phyloP scores from a whole-genome alignment of 257 asterid species.

The Nicotiana benthamiana region DNA sequence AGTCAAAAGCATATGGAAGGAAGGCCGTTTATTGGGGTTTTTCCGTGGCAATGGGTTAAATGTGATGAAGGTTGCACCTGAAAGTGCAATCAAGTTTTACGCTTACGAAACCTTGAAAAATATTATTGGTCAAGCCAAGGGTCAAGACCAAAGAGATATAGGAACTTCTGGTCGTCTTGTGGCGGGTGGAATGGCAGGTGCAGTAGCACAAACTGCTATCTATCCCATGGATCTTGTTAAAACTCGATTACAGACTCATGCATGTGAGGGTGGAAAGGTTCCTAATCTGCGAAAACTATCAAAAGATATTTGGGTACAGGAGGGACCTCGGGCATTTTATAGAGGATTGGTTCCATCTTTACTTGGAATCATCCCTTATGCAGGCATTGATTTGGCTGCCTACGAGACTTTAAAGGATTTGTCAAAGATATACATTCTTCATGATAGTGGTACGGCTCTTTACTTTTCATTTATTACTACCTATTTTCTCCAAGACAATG shows the following conservation, averaged over 20 bases:
- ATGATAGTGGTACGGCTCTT: conserved; percentile 56
- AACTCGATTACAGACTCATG: conserved; percentile 80
- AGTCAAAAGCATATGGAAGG: conserved; percentile 59
- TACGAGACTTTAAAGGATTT: conserved; percentile 85
- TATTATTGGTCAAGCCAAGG: conserved; percentile 43
- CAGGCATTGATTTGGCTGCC: conserved; percentile 90
- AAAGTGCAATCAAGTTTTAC: conserved; percentile 95
- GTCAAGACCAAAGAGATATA: conserved; percentile 39
- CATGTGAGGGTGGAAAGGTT: conserved; percentile 55
- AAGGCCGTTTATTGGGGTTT: conserved; percentile 66
- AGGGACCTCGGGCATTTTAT: conserved; percentile 94
- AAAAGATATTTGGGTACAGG: conserved; percentile 71
- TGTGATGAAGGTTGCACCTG: conserved; percentile 94
- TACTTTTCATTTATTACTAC: neutral
- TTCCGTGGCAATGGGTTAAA: conserved; percentile 92
- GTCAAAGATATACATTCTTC: conserved; percentile 69
- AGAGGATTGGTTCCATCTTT: conserved; percentile 90
- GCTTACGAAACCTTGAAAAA: conserved; percentile 70
- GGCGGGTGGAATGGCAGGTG: conserved; percentile 97
- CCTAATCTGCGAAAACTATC: conserved; percentile 67
- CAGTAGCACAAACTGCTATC: conserved; percentile 93
- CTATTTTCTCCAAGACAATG: neutral
- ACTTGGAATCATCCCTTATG: conserved; percentile 94
- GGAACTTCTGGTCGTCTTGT: conserved; percentile 72
- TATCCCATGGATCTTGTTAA: conserved; percentile 99